These are phyloP conservation scores for Volvox reticuliferus DNA, from an alignment of 139 green algal species.

Conservation along the genomic window DNA sequence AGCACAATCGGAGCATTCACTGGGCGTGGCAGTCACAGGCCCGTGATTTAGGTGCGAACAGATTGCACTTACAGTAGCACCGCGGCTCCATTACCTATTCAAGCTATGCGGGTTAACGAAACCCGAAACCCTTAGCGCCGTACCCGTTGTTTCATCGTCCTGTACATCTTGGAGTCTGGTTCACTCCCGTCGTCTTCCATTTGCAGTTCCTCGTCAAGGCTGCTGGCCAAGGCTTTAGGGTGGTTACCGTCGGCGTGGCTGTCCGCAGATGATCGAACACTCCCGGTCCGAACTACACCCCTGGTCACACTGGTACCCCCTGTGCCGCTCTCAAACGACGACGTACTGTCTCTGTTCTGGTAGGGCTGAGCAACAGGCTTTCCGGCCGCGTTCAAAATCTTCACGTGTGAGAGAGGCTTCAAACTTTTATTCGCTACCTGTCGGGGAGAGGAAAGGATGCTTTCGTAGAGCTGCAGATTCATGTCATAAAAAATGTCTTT, in stretches of 20 bases:
- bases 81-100: no score
- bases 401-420: slow-evolving; percentile 12
- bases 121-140: no score
- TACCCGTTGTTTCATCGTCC: slow-evolving; percentile 31
- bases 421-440: slow-evolving; percentile 6
- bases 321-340: neutral
- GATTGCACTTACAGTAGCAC: no score
- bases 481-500: no score
- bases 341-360: neutral
- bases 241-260: neutral
- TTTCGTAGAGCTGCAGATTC: no score
- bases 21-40: no score
- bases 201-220: neutral
- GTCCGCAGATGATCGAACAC: neutral
- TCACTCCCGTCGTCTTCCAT: neutral
- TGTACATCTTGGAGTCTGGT: slow-evolving; percentile 46
- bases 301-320: neutral
- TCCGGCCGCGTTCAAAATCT: neutral
- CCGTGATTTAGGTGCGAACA: no score
- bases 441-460: neutral
- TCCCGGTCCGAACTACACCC: neutral
- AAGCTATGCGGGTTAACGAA: no score
- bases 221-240: neutral
- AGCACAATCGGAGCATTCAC: no score
- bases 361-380: neutral